Base-by-base conservation (phyloP, 345 rosid genomes). In the Raphanus raphanistrum region DNA sequence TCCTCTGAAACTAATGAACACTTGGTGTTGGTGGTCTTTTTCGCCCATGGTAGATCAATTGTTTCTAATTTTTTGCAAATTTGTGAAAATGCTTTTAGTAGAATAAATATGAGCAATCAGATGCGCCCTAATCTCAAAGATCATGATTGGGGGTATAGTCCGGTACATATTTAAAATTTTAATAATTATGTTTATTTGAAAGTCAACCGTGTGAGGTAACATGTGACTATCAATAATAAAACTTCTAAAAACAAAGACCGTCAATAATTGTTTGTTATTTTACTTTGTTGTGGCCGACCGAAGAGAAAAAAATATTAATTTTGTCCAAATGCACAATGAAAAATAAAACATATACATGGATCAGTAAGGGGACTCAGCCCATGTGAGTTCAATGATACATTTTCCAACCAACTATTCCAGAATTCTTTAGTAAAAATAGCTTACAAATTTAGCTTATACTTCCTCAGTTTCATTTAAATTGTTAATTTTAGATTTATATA, bases 1-100 rank as follows among this genome's bases (percentile, higher is more conserved):
- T 55, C 61, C 61, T 55, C 61, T 55, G 61, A 55, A 55, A 55
- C 61, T 55, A 26, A 55, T 55, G 61, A 55, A 55, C 28, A 55
- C 61, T 21, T 21, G 12, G 25, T 52, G 25, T 6, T 15, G 8
- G 29, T 55, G 28, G 61, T 3, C 61, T 55, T 11, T 21, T 55
- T 17, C 28, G 28, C 13, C 61, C 29, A 55, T 55, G 13, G 28
- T 26, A 21, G 60, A 54, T 55, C 13, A 55, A 16, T 4, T 55
- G 61, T 8, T 55, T 55, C 8, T 7, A 3, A 1, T 55, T 21
- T 55, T 55, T 28, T 55, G 61, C 61, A 17, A 55, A 21, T 21
- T 55, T 55, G 12, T 21, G 61, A n/a, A 4, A 55, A 25, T 55
- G 61, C 2, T 21, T 55, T 55, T 21, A 21, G 29, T 8, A 21